A percentile compares a stretch with the other conserved stretches of the same genome.
These are phyloP conservation scores for Mucor sp. DNA, from an alignment of 371 early-diverging fungal species.

Conservation along the genomic window DNA sequence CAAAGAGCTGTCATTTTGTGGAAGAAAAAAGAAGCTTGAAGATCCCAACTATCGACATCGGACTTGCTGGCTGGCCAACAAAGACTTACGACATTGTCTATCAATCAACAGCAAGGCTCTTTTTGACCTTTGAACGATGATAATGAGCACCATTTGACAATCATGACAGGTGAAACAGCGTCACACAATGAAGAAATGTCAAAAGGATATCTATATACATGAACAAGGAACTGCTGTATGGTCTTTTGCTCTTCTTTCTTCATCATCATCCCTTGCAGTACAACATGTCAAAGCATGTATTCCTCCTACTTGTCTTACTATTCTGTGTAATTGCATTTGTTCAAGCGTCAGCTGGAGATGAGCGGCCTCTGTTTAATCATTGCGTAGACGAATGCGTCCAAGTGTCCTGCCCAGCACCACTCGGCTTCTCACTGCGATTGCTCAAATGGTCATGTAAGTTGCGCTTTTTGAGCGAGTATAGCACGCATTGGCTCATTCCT, in stretches of 20 bases:
- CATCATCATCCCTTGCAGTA: background rate
- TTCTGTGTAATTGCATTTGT: background rate
- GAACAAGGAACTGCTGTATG: too few relatives aligned
- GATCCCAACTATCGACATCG: too few relatives aligned
- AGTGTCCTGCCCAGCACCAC: slow-evolving; percentile 7
- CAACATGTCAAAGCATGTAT: background rate
- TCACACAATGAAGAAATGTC: background rate
- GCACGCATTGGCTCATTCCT: background rate
- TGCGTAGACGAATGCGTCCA: slow-evolving; percentile 19
- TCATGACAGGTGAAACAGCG: background rate
- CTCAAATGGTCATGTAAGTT: slow-evolving; percentile 17
- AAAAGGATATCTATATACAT: background rate
- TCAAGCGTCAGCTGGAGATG: slow-evolving; percentile 9
- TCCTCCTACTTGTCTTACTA: background rate
- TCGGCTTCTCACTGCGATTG: slow-evolving; percentile 1
- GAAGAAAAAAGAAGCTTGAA: too few relatives aligned
- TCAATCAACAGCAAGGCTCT: too few relatives aligned
- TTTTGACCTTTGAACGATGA: too few relatives aligned
- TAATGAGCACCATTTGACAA: background rate
- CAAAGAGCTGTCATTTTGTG: too few relatives aligned
- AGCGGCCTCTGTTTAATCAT: background rate
- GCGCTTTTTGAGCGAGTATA: background rate
- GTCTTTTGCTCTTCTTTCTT: background rate
- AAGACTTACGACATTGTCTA: too few relatives aligned
- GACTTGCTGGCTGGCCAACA: too few relatives aligned